Evolutionary conservation across 768 basidiomycete genomes (phyloP).

Genomic region (Gymnopilus dilepis): DNA sequence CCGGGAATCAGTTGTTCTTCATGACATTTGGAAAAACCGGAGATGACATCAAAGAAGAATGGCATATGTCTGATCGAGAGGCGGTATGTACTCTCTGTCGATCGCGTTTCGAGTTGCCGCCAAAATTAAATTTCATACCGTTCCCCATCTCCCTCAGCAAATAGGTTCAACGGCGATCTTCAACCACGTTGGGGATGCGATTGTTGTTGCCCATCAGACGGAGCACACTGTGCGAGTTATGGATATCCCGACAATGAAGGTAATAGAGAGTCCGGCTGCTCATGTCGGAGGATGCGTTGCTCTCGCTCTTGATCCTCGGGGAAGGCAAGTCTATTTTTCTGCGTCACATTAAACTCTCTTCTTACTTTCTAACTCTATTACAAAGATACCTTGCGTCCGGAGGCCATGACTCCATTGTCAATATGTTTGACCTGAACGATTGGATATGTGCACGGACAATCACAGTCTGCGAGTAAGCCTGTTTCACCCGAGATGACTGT

Average conservation of each 20-base stretch:
- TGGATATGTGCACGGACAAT: slow-evolving; percentile 84
- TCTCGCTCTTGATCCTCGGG: slow-evolving; percentile 80
- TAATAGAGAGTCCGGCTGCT: slow-evolving; percentile 68
- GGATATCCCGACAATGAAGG: slow-evolving; percentile 65
- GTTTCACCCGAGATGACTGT: not conserved
- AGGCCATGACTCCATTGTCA: slow-evolving; percentile 82
- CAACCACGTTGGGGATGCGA: slow-evolving; percentile 75
- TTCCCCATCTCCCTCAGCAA: slow-evolving; percentile 30
- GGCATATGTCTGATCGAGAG: slow-evolving; percentile 56
- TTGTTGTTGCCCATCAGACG: slow-evolving; percentile 67
- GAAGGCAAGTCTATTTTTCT: slow-evolving; percentile 47
- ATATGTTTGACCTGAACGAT: slow-evolving; percentile 78
- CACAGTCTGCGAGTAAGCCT: slow-evolving; percentile 77
- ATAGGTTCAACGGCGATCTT: slow-evolving; percentile 73
- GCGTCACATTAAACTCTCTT: not conserved
- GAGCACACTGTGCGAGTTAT: slow-evolving; percentile 71
- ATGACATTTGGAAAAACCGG: slow-evolving; percentile 59
- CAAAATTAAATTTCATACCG: not conserved
- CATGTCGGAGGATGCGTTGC: slow-evolving; percentile 84
- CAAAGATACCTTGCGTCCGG: slow-evolving; percentile 80
- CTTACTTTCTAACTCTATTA: slow-evolving; percentile 8
- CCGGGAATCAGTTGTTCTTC: slow-evolving; percentile 64
- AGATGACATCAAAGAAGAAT: slow-evolving; percentile 53
- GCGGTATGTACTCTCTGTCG: slow-evolving; percentile 37
- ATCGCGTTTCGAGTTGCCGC: slow-evolving; percentile 20